Percentiles rank a stretch among this genome's conserved stretches.
phyloP scores from a whole-genome alignment of 208 protist genomes.

The Wallacemonas sp. region DNA sequence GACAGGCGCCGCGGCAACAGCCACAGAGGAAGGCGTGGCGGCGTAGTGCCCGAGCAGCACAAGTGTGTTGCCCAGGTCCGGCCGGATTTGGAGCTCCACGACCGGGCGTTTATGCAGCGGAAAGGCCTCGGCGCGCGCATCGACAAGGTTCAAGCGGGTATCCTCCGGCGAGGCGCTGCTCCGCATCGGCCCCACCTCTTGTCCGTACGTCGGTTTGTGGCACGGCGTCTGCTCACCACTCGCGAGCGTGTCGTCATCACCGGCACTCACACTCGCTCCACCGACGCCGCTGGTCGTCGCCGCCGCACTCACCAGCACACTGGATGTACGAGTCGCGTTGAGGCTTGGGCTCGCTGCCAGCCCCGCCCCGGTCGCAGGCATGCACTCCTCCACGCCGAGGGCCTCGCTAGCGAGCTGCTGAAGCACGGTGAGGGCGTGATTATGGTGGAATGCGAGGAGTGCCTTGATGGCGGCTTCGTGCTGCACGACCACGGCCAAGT shows the following conservation, averaged over 20 bases:
- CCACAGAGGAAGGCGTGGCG: conserved; percentile 14
- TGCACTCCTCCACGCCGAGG: neutral
- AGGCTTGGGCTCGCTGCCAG: neutral
- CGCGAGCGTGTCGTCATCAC: neutral
- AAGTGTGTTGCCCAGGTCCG: conserved; percentile 48
- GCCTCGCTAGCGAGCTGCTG: conserved; percentile 20
- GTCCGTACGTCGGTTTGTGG: neutral
- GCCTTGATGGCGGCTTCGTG: conserved; percentile 30
- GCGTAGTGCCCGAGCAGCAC: conserved; percentile 48
- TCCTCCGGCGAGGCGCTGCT: neutral
- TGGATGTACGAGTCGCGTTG: neutral
- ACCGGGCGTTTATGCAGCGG: neutral
- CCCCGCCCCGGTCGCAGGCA: neutral
- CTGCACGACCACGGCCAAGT: conserved; percentile 62
- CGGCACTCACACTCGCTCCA: conserved; percentile 2
- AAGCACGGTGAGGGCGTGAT: conserved; percentile 42
- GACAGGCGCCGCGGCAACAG: conserved; percentile 13
- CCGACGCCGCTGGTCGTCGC: neutral
- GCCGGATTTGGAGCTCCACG: conserved; percentile 43
- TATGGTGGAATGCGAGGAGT: conserved; percentile 62
- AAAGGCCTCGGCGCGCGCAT: neutral
- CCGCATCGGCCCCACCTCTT: neutral
- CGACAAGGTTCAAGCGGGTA: neutral
- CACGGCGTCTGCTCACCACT: conserved; percentile 10
- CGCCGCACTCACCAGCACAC: neutral